phyloP scores from a whole-genome alignment of 352 stramenopile species.

The Phytopythium chamaehyphon region DNA sequence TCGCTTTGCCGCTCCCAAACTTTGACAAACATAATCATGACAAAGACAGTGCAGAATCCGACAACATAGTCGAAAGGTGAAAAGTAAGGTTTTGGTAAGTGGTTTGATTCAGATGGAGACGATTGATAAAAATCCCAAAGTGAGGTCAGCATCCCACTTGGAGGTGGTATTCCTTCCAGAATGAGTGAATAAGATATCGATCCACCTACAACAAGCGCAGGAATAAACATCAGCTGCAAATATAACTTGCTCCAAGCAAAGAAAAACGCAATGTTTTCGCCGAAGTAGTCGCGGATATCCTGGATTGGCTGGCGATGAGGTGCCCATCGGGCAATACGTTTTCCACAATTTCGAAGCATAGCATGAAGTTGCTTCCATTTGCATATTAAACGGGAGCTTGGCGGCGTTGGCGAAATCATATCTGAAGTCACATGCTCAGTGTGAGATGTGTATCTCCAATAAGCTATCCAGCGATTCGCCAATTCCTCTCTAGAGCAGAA shows the following conservation, averaged over 20 bases:
- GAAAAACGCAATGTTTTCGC: constrained; percentile 86
- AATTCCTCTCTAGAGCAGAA: constrained; percentile 27
- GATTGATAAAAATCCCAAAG: constrained; percentile 28
- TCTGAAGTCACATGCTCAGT: constrained; percentile 4
- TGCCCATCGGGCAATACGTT: constrained; percentile 26
- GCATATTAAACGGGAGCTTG: too few species aligned
- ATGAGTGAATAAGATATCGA: constrained; percentile 15
- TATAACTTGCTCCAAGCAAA: constrained; percentile 88
- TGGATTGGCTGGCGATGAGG: constrained; percentile 77
- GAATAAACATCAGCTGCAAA: constrained; percentile 57
- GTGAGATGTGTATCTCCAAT: constrained; percentile 38
- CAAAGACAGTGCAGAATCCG: constrained; percentile 30
- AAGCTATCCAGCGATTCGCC: constrained; percentile 45
- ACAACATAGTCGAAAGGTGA: constrained; percentile 11
- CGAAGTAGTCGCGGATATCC: constrained; percentile 82
- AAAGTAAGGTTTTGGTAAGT: neutral
- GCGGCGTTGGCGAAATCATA: too few species aligned
- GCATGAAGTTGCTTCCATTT: too few species aligned
- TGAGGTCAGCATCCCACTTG: constrained; percentile 10
- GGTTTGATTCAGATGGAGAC: neutral
- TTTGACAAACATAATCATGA: constrained; percentile 52
- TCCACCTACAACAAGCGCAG: constrained; percentile 28
- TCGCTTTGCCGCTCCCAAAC: constrained; percentile 53
- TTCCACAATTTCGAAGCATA: constrained; percentile 2
- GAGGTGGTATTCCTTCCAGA: neutral